Conservation (phyloP, 1,139 yeast genomes). For the Entelexis paramagnoliae region DNA sequence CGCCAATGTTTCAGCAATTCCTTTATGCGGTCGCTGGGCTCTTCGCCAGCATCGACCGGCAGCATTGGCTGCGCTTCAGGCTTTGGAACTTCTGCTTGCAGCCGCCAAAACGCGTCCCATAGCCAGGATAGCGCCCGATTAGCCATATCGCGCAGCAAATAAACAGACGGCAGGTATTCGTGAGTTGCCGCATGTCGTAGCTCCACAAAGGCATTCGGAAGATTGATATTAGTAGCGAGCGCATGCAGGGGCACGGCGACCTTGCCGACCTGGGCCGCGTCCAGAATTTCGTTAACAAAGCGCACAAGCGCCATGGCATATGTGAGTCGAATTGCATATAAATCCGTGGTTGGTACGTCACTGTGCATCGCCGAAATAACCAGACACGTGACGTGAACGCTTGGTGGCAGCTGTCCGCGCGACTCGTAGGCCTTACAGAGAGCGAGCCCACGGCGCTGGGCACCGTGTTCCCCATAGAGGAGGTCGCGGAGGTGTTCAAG, state of each 20-base stretch:
- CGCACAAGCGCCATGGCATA: slow-evolving; percentile 72
- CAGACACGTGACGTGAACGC: slow-evolving; percentile 63
- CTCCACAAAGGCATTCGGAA: slow-evolving; percentile 84
- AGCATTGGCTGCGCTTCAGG: neutral
- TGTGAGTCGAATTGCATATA: slow-evolving; percentile 37
- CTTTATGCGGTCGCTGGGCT: slow-evolving; percentile 26
- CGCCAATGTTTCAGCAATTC: slow-evolving; percentile 32
- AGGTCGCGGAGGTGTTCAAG: slow-evolving; percentile 45
- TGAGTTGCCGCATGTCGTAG: slow-evolving; percentile 87
- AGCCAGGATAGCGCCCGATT: slow-evolving; percentile 66
- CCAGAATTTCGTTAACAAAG: slow-evolving; percentile 85
- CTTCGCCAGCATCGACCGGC: slow-evolving; percentile 26
- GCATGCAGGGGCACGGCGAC: slow-evolving; percentile 70
- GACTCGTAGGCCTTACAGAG: slow-evolving; percentile 52
- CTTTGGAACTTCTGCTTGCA: slow-evolving; percentile 19
- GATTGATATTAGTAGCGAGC: slow-evolving; percentile 55
- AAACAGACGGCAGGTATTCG: slow-evolving; percentile 65
- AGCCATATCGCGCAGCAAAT: slow-evolving; percentile 50
- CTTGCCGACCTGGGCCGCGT: slow-evolving; percentile 71
- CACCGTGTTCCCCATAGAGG: slow-evolving; percentile 40
- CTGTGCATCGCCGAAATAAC: slow-evolving; percentile 48
- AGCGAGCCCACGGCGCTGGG: slow-evolving; percentile 44
- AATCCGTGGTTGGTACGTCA: slow-evolving; percentile 28
- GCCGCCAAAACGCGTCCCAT: slow-evolving; percentile 60
- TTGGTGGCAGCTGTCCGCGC: slow-evolving; percentile 66